phyloP scores from a whole-genome alignment of 805 yeast species.

The Grigorovia transvaalensis region DNA sequence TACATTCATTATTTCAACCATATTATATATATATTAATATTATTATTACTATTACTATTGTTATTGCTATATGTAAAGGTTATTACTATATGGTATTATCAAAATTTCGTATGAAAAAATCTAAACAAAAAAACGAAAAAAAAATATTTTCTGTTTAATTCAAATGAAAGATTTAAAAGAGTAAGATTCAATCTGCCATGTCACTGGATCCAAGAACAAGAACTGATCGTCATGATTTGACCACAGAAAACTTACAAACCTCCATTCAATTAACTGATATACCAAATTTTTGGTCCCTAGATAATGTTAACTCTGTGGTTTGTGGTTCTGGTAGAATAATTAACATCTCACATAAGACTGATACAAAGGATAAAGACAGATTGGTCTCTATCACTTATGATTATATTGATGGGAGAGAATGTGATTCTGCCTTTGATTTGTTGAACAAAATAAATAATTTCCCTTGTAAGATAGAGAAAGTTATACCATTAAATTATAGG shows the following conservation, averaged over 20 bases:
- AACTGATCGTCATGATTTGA: constrained; percentile 23
- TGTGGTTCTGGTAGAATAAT: constrained; percentile 66
- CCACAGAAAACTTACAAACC: constrained; percentile 24
- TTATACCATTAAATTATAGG: constrained; percentile 18
- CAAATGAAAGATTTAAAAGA: background rate
- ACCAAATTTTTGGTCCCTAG: constrained; percentile 65
- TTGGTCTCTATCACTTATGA: constrained; percentile 30
- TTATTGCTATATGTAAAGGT: too few species aligned
- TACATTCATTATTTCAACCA: background rate
- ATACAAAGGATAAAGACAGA: constrained; percentile 34
- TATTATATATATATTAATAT: too few species aligned
- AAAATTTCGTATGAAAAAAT: too few species aligned
- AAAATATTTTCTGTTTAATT: background rate
- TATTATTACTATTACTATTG: too few species aligned
- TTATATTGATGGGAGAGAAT: constrained; percentile 18
- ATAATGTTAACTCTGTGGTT: constrained; percentile 50
- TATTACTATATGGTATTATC: too few species aligned
- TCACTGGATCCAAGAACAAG: constrained; percentile 27
- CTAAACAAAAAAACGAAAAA: too few species aligned
- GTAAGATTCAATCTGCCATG: background rate
- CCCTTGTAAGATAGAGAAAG: constrained; percentile 20
- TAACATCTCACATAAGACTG: constrained; percentile 36
- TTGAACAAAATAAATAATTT: constrained; percentile 19
- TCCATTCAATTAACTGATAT: constrained; percentile 32
- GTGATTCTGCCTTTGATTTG: constrained; percentile 20